phyloP scores from a whole-genome alignment of 1,284 basidiomycete genomes.

The Trichosporon coremiiforme region DNA sequence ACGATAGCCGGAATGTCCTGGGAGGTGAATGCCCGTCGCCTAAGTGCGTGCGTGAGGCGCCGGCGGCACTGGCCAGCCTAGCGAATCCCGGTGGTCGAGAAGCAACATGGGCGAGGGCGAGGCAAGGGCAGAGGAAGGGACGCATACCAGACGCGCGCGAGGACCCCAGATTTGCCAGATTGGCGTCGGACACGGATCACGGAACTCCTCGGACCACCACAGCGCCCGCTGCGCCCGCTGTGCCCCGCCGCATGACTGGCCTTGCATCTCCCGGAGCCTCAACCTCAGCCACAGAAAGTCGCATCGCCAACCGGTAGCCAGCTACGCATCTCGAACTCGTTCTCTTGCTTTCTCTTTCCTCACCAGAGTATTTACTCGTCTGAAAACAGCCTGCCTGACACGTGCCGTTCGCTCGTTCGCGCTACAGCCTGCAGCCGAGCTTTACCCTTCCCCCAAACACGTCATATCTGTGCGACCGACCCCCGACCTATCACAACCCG shows the following conservation, averaged over 20 bases:
- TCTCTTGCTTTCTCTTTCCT: not conserved
- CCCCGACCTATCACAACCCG: constrained; percentile 10
- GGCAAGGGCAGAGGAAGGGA: not conserved
- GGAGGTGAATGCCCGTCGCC: constrained; percentile 13
- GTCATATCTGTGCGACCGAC: constrained; percentile 18
- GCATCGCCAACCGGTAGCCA: not conserved
- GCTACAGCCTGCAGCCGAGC: not conserved
- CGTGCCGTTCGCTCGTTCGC: constrained; percentile 1
- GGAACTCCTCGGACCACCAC: constrained; percentile 16
- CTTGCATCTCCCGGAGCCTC: not conserved
- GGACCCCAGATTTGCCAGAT: constrained; percentile 1
- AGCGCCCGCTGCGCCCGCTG: not conserved
- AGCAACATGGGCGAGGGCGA: not conserved
- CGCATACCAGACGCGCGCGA: not conserved
- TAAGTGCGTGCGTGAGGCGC: constrained; percentile 11
- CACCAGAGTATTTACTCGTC: not conserved
- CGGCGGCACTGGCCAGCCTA: constrained; percentile 13
- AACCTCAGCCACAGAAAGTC: not conserved
- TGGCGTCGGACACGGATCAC: constrained; percentile 17
- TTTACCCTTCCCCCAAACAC: constrained; percentile 9
- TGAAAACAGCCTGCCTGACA: constrained; percentile 3
- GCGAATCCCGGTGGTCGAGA: constrained; percentile 4
- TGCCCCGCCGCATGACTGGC: not conserved
- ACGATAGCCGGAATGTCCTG: constrained; percentile 10
- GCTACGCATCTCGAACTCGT: not conserved